Percentiles rank a stretch among this genome's conserved stretches.
Evolutionary conservation across 331 rosid genomes (phyloP).

Genomic region (Prunus yedoensis): DNA sequence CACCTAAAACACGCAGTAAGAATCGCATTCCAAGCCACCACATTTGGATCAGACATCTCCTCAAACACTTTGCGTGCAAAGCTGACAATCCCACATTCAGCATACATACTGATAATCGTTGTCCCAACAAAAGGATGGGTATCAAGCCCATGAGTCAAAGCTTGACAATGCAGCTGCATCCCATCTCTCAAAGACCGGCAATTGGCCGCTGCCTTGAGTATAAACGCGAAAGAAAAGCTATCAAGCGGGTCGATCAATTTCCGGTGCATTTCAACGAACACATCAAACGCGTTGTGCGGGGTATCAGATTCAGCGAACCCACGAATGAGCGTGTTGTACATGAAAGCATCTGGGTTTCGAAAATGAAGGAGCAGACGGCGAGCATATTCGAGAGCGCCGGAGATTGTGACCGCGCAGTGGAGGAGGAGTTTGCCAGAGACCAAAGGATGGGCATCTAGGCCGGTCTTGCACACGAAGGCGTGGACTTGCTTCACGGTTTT

Average conservation of each 20-base stretch:
- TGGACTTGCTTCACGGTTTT: slow-evolving; percentile 57
- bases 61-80: slow-evolving; percentile 61
- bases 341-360: slow-evolving; percentile 72
- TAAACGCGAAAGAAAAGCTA: slow-evolving; percentile 79
- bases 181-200: slow-evolving; percentile 39
- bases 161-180: slow-evolving; percentile 55
- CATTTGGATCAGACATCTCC: slow-evolving; percentile 68
- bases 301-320: slow-evolving; percentile 53
- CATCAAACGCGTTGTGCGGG: slow-evolving; percentile 41
- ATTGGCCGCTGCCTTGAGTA: slow-evolving; percentile 68
- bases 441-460: slow-evolving; percentile 45
- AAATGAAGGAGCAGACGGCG: slow-evolving; percentile 55
- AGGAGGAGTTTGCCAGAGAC: slow-evolving; percentile 73
- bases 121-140: slow-evolving; percentile 70
- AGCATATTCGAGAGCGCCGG: slow-evolving; percentile 56
- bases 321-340: slow-evolving; percentile 80
- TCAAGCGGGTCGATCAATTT: slow-evolving; percentile 38
- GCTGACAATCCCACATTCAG: slow-evolving; percentile 43
- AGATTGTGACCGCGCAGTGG: slow-evolving; percentile 55
- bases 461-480: slow-evolving; percentile 37
- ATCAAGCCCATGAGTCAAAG: slow-evolving; percentile 44
- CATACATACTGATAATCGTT: slow-evolving; percentile 64
- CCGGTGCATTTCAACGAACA: slow-evolving; percentile 57
- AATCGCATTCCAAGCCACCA: slow-evolving; percentile 78
- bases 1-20: slow-evolving; percentile 67